phyloP scores from a whole-genome alignment of 2,329 filamentous ascomycete species.

The Penicillium sp. region DNA sequence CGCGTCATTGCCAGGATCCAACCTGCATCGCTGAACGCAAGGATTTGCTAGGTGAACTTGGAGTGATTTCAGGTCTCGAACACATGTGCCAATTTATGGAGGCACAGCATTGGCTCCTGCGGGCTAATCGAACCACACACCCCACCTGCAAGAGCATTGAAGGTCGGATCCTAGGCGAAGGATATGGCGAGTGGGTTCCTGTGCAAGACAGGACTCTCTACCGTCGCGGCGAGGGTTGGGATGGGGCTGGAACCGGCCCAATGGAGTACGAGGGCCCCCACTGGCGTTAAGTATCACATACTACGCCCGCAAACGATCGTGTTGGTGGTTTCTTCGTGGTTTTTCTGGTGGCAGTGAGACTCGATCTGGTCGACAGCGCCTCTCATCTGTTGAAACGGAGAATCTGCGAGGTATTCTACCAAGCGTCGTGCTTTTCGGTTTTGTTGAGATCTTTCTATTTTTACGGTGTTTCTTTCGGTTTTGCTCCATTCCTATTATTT shows the following conservation, averaged over 20 bases:
- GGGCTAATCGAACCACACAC: conserved; percentile 32
- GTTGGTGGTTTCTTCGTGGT: no score
- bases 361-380: no score
- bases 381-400: no score
- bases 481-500: no score
- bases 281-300: neutral
- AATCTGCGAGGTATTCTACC: no score
- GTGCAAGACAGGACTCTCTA: conserved; percentile 27
- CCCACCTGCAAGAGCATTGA: conserved; percentile 22
- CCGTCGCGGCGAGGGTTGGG: conserved; percentile 36
- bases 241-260: conserved; percentile 30
- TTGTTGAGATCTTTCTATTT: no score
- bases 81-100: conserved; percentile 27
- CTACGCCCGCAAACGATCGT: no score
- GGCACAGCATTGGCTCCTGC: conserved; percentile 31
- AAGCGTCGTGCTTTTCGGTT: no score
- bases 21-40: conserved; percentile 26
- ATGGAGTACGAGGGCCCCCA: conserved; percentile 28
- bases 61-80: conserved; percentile 13
- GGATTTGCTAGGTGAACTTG: conserved; percentile 17
- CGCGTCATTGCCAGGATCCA: conserved; percentile 26
- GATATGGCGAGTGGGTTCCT: conserved; percentile 27
- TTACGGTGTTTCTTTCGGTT: no score
- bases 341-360: no score
- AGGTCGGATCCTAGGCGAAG: conserved; percentile 29